Conservation (phyloP, 73 alveolate genomes). For the Durusdinium trenchii region DNA sequence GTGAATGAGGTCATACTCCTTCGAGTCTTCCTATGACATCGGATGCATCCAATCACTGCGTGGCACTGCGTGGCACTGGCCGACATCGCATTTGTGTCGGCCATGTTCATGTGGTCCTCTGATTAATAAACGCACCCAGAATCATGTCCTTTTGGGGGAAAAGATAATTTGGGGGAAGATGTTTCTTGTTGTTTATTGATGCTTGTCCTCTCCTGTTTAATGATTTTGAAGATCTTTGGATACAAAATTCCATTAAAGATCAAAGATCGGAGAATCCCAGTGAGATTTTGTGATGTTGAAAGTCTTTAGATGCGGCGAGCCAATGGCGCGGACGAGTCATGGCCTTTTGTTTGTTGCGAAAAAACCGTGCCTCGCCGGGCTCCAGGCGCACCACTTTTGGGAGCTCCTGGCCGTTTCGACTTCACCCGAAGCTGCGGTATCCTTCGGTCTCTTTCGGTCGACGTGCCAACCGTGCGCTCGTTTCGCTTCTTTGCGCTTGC, state of each 20-base stretch:
- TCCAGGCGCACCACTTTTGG: constrained; percentile 51
- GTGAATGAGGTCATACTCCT: not conserved
- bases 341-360: not conserved
- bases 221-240: not conserved
- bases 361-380: constrained; percentile 18
- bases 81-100: not conserved
- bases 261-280: not conserved
- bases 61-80: not conserved
- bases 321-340: not conserved
- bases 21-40: not conserved
- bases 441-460: not conserved
- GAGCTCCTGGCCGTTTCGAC: not conserved
- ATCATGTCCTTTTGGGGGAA: too few species aligned
- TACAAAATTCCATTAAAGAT: not conserved
- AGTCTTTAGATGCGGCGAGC: not conserved
- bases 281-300: not conserved
- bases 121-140: too few species aligned
- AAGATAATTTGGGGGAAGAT: not conserved
- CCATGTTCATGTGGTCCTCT: too few species aligned
- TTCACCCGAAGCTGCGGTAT: not conserved
- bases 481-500: not conserved
- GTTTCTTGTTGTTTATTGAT: not conserved
- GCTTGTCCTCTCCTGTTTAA: not conserved
- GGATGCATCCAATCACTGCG: not conserved
- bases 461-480: not conserved